Base-by-base conservation (phyloP, 176 grass and related monocot genomes). In the Oryza meridionalis region DNA sequence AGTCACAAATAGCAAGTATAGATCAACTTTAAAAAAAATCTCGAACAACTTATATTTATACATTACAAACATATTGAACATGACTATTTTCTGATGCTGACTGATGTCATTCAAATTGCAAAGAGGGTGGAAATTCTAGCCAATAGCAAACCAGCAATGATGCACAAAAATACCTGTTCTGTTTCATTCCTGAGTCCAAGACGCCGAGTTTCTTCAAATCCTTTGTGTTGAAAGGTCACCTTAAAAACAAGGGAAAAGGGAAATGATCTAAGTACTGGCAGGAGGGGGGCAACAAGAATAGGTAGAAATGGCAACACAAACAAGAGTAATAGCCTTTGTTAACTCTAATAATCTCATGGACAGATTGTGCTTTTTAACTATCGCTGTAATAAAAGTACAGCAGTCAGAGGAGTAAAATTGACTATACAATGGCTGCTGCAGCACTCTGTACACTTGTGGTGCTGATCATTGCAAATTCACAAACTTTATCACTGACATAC, bases 151-250 rank as follows among this genome's bases (percentile, higher is more conserved):
- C 44, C 7, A 82, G 7, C 17, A 35, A 62, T 0, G 13, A 68
- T 7, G 68, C 38, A 83, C 47, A 43, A 71, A 86, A 27, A 64
- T 84, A 92, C 96, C 80, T 96, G 94, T 72, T 99, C 96, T 70
- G 96, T 99, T 70, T 99, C 96, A 81, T 85, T 94, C 77, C 76
- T 79, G 53, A 99, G 93, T 51, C 96, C 96, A 92, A 99, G 93
- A 62, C 96, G 89, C 1, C 96, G 89, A 45, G 90, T 96, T 92
- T 99, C 93, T 82, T 99, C 96, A 62, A 94, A 99, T 84, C 96
- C 96, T 92, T 99, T 99, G 79, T 99, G 96, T 76, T 92, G 82
- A 96, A 94, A 96, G 14, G 96, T 99, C 46, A 78, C 86, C 96
- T 99, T 86, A 37, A 58, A 15, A 77, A 77, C 72, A 81, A 77